phyloP scores from a whole-genome alignment of 2,329 filamentous ascomycete genomes.

The Ophiocordyceps camponoti-floridani region DNA sequence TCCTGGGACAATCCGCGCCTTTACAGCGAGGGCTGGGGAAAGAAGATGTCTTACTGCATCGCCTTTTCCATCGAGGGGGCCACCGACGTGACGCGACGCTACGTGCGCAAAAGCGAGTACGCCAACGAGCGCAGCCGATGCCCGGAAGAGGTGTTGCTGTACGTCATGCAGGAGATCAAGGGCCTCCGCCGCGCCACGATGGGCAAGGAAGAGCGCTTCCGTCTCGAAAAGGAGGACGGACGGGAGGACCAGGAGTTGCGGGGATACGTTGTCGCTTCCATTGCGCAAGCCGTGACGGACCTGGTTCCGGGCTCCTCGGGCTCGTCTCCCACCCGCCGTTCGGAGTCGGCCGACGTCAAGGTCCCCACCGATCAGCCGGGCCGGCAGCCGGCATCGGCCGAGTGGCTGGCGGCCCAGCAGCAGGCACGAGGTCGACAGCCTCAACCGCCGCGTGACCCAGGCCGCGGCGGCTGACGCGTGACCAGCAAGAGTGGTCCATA shows the following conservation, averaged over 20 bases:
- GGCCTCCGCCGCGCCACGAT: constrained; percentile 68
- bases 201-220: constrained; percentile 69
- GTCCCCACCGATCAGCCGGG: constrained; percentile 40
- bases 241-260: constrained; percentile 60
- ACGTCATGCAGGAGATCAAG: constrained; percentile 85
- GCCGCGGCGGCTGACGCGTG: constrained; percentile 8
- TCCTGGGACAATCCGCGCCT: constrained; percentile 87
- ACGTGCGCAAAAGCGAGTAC: constrained; percentile 54
- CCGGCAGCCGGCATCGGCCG: constrained; percentile 29
- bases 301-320: constrained; percentile 34
- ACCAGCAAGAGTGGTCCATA: not conserved
- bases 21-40: constrained; percentile 88
- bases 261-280: constrained; percentile 53
- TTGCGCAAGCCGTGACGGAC: constrained; percentile 54
- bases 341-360: constrained; percentile 33
- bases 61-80: constrained; percentile 84
- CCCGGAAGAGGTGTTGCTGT: constrained; percentile 76
- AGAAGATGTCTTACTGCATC: constrained; percentile 93
- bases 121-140: constrained; percentile 61
- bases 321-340: constrained; percentile 7
- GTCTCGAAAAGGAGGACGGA: constrained; percentile 63
- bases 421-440: constrained; percentile 20
- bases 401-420: constrained; percentile 32
- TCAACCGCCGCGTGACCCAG: constrained; percentile 26
- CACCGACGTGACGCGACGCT: constrained; percentile 47